Evolutionary conservation across 1,284 basidiomycete genomes (phyloP), one percentile per base, ranked within the genome.

Genomic region (Bjerkandera adusta): DNA sequence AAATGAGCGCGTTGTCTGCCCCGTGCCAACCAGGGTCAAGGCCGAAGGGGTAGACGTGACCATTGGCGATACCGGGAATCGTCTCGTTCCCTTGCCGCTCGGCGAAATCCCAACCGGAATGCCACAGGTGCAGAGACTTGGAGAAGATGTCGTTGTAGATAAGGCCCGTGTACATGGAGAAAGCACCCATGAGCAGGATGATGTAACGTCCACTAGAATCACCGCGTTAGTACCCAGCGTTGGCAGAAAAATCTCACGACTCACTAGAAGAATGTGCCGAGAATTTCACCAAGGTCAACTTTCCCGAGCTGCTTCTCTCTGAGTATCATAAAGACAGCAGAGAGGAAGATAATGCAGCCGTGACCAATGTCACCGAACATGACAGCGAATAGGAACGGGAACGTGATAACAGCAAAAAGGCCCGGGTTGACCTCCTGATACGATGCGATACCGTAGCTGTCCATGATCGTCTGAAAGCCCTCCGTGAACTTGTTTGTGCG

Each of bases 291-390:
- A 30, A 96, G 75, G 51, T 87, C 82, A 26, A 71, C 72, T 65
- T 86, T 90, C 13, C 78, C 83, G 61, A 95, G 77, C 64, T 81
- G 85, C 64, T 79, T 83, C 71, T 99, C 97, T 36, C 81, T 78
- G 47, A 88, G 47, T 62, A 97, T 92, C 92, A 99, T 94, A 51
- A 79, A 81, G 5, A 85, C 54, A 2, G 92, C 95, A 18, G 86
- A 79, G 29, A 81, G 61, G 57, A 90, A 77, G 61, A 93, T 89
- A 63, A 99, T 84, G 52, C 85, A 72, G 35, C 93, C 97, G 68
- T 99, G 96, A 8, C 97, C 97, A 63, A 99, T 90, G 68, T 99
- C 96, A 62, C 96, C 97, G 66, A 99, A 99, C 96, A 99, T 99
- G 72, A 98, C 92, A 10, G 95, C 96, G 60, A 99, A 99, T 59